Evolutionary conservation across 2,329 filamentous ascomycete genomes (phyloP), one percentile per base, ranked within the genome.

Genomic region (Thelonectria discophora): DNA sequence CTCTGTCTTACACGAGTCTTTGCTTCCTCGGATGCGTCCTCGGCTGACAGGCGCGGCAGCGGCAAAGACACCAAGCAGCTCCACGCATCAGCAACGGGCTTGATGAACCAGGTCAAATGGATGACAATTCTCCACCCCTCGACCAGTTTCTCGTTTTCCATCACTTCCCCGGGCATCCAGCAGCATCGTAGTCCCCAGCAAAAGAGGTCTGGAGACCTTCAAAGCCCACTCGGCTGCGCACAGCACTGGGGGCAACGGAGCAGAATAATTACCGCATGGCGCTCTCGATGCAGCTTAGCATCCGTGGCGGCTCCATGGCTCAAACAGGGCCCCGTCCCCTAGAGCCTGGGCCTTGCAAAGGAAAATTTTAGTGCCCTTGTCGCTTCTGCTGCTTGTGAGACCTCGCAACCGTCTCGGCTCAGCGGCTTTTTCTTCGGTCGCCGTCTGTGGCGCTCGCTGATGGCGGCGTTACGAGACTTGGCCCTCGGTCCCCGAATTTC

Each of bases 391-490:
- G 8, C 45, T 52, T 43, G 55, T 48, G 54, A 34, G 21, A 24
- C 32, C 52, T 58, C 52, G 47, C 55, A 45, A 34, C 24, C 55
- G 52, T 63, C 64, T 72, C 70, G 70, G 70, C 60, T 66, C 63
- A 72, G 55, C 70, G 70, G 70, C 67, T 70, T 72, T 72, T 59
- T 55, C 60, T 66, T 72, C 70, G 70, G 70, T 71, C 69, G 68
- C 70, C 70, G 67, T 27, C 11, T 34, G 46, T 62, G 46, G 34
- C 59, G 50, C 64, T 72, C 69, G 67, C 65, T 66, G 45, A 58
- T 69, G 63, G 43, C 58, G 58, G 58, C 57, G 58, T 61, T 61
- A 61, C 70, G 70, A 69, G 59, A 24, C 52, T 60, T 51, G 34
- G 47, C 52, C 52, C 69, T 72, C 70, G 70, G 70, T 72, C 59